These are phyloP conservation scores for Paragyromitra xinjiangensis DNA, from an alignment of 495 filamentous ascomycete species.

Conservation along the genomic window DNA sequence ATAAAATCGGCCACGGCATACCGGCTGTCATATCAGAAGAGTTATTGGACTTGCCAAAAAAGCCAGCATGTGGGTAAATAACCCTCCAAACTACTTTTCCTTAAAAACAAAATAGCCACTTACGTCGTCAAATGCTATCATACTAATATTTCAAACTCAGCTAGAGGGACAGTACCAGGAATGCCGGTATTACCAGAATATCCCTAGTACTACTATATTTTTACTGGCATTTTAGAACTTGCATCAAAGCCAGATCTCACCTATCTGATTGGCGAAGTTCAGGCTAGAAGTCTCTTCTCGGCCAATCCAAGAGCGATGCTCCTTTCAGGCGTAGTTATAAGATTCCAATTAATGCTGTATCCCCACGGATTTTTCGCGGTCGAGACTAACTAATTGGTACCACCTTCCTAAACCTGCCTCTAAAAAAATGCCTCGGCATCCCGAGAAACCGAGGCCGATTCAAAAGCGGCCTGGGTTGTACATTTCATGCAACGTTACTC, in stretches of 20 bases:
- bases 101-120: slow-evolving; percentile 16
- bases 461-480: slow-evolving; percentile 41
- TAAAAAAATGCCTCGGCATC: slow-evolving; percentile 41
- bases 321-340: not conserved
- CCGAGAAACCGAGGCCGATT: slow-evolving; percentile 33
- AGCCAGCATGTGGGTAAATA: slow-evolving; percentile 8
- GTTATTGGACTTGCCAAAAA: slow-evolving; percentile 28
- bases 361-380: slow-evolving; percentile 20
- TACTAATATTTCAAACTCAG: slow-evolving; percentile 41
- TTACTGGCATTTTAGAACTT: not conserved
- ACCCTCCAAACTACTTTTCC: slow-evolving; percentile 9
- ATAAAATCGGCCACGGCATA: slow-evolving; percentile 27
- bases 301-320: slow-evolving; percentile 1
- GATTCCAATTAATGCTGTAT: slow-evolving; percentile 1
- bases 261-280: not conserved
- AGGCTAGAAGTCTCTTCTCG: not conserved
- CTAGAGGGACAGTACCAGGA: slow-evolving; percentile 9
- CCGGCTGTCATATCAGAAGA: slow-evolving; percentile 18
- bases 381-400: slow-evolving; percentile 24
- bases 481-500: slow-evolving; percentile 15
- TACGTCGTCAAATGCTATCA: slow-evolving; percentile 7
- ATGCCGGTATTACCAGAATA: slow-evolving; percentile 4
- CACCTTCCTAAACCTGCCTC: slow-evolving; percentile 39
- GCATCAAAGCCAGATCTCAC: not conserved
- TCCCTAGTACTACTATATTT: slow-evolving; percentile 5